Base-by-base conservation (phyloP, 306 rosid species). In the Begonia loranthoides region DNA sequence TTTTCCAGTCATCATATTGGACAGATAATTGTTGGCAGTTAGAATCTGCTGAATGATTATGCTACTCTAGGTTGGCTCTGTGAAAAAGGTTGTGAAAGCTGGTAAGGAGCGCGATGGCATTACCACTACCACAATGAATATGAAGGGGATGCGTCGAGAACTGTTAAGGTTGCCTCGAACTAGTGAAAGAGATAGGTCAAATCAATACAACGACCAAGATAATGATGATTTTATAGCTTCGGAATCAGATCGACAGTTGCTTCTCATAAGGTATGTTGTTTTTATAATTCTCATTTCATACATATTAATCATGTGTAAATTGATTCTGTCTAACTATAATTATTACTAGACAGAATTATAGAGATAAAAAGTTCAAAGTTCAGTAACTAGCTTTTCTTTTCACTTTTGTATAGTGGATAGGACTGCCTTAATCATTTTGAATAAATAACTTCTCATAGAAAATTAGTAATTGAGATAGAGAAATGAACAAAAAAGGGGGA, bases 191-290 rank as follows among this genome's bases (percentile, higher is more conserved):
- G 63, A 73, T 36, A 51, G 71, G 46, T 68, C 84, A 58, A 54
- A 70, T 71, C 76, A 69, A 14, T 80, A 76, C 52, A 17, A 58
- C 55, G 64, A 80, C 33, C 64, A 63, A 33, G 71, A 73, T 63
- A 71, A 58, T 46, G 92, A 83, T 16, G 90, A 83, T 65, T 72
- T 83, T 63, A 83, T 87, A 54, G 69, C 84, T 51, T 87, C 96
- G 48, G 96, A 83, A 66, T 87, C 94, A 15, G 94, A 87, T 59
- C 81, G 87, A 65, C 94, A 83, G 64, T 57, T 73, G 81, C 96
- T 87, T 70, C 90, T 83, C 52, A 83, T 83, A 64, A 87, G 71
- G 96, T 87, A 77, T n/a, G 17, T 21, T 44, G 66, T 22, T 46
- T 19, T 45, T 22, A 49, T 50, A 45, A 19, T 28, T 34, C 22